Evolutionary conservation across 2,329 filamentous ascomycete species (phyloP).

Genomic region (Aspergillus ibericus): DNA sequence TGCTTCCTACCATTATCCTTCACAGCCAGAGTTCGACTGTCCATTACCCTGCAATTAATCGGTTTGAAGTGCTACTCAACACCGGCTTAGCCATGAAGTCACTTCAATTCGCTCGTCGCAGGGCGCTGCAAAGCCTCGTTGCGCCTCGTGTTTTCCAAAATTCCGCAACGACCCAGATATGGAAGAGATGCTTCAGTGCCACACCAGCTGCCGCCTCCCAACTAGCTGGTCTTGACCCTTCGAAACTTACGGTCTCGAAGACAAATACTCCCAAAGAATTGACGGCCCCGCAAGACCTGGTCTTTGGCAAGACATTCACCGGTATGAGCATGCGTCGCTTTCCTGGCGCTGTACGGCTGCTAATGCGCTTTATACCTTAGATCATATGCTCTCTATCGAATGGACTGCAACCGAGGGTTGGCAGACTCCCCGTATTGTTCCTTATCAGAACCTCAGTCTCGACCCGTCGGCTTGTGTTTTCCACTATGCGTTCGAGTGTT

Average conservation of each 20-base stretch:
- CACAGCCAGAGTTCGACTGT: background rate
- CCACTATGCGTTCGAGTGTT: constrained; percentile 97
- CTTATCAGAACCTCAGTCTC: constrained; percentile 95
- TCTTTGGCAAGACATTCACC: constrained; percentile 90
- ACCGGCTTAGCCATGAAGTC: constrained; percentile 31
- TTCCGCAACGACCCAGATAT: constrained; percentile 38
- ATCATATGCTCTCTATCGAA: constrained; percentile 95
- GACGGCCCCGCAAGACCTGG: constrained; percentile 72
- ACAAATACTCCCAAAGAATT: constrained; percentile 74
- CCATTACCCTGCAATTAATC: background rate
- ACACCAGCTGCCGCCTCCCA: constrained; percentile 32
- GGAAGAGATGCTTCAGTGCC: constrained; percentile 51
- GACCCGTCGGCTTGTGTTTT: constrained; percentile 96
- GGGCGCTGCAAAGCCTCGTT: constrained; percentile 27
- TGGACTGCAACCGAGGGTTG: constrained; percentile 87
- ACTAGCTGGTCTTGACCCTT: constrained; percentile 71
- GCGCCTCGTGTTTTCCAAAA: constrained; percentile 27
- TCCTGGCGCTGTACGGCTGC: background rate
- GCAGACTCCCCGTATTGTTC: constrained; percentile 77
- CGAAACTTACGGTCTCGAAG: constrained; percentile 71
- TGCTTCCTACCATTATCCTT: background rate
- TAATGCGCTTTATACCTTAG: constrained; percentile 49
- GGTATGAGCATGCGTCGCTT: constrained; percentile 52
- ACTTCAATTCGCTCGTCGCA: constrained; percentile 36
- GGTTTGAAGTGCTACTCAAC: background rate